Conservation (phyloP, 768 basidiomycete genomes). For the Suillus clintonianus region DNA sequence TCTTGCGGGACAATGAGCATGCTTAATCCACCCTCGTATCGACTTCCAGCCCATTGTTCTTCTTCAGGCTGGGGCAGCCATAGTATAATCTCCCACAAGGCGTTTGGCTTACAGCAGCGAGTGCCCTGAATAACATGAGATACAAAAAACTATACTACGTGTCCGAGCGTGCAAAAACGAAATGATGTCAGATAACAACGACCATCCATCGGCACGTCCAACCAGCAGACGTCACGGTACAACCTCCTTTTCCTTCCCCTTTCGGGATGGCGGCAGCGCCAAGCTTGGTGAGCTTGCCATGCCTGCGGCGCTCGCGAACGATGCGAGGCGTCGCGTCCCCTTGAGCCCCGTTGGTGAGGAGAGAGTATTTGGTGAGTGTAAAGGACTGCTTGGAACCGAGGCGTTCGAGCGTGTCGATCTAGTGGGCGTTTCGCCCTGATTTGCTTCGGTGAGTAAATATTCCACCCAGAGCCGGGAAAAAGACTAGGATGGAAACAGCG, state of each 20-base stretch:
- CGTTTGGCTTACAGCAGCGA: not conserved
- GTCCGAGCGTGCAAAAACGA: not conserved
- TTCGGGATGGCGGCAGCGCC: slow-evolving; percentile 39
- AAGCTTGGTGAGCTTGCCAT: slow-evolving; percentile 45
- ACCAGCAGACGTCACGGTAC: slow-evolving; percentile 6
- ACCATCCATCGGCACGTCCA: not conserved
- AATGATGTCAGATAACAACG: not conserved
- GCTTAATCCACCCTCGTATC: not conserved
- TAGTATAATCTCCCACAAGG: not conserved
- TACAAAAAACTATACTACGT: not conserved
- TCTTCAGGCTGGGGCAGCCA: not conserved
- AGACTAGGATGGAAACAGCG: slow-evolving; percentile 52
- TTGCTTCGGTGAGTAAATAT: slow-evolving; percentile 91
- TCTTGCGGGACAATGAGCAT: not conserved
- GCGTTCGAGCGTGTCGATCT: slow-evolving; percentile 33
- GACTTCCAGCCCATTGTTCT: not conserved
- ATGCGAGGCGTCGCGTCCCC: slow-evolving; percentile 38
- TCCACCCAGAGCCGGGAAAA: slow-evolving; percentile 99
- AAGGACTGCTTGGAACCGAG: slow-evolving; percentile 43
- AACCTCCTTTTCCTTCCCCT: slow-evolving; percentile 49
- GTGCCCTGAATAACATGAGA: not conserved
- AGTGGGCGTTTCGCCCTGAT: slow-evolving; percentile 36
- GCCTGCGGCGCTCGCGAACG: slow-evolving; percentile 36
- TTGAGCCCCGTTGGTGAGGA: slow-evolving; percentile 28
- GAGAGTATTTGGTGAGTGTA: slow-evolving; percentile 23